Conservation (phyloP, 768 basidiomycete species). For the Strobilomyces dryophilus region DNA sequence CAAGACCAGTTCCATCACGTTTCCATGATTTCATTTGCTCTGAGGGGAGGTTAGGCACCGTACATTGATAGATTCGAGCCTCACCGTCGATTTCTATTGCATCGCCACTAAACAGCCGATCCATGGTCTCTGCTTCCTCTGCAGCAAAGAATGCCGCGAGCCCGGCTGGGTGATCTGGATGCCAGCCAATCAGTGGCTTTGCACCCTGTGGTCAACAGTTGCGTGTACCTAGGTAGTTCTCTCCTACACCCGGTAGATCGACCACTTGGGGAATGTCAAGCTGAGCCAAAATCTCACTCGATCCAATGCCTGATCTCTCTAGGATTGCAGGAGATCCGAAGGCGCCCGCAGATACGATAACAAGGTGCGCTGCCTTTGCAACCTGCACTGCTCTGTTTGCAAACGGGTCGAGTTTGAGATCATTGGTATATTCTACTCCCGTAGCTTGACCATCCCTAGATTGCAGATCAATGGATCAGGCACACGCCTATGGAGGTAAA, state of each 20-base stretch:
- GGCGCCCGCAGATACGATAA: slow-evolving; percentile 49
- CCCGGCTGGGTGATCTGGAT: slow-evolving; percentile 29
- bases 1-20: slow-evolving; percentile 42
- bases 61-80: slow-evolving; percentile 17
- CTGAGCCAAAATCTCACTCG: slow-evolving; percentile 40
- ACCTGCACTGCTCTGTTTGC: slow-evolving; percentile 21
- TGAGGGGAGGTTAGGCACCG: slow-evolving; percentile 5
- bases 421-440: slow-evolving; percentile 50
- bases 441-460: slow-evolving; percentile 32
- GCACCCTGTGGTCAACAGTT: background rate
- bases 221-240: slow-evolving; percentile 53
- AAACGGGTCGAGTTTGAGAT: slow-evolving; percentile 17
- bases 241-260: slow-evolving; percentile 73
- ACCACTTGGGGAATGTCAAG: slow-evolving; percentile 48
- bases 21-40: slow-evolving; percentile 33
- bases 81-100: slow-evolving; percentile 39
- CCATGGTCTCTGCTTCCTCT: slow-evolving; percentile 47
- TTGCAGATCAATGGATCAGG: background rate
- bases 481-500: background rate
- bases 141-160: slow-evolving; percentile 36
- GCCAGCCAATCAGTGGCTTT: background rate
- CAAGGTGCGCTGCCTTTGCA: slow-evolving; percentile 39
- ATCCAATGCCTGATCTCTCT: slow-evolving; percentile 67
- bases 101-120: slow-evolving; percentile 40
- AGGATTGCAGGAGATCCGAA: slow-evolving; percentile 56